These are phyloP conservation scores for Suhomyces yuchorum DNA, from an alignment of 1,139 yeast genomes.

Conservation along the genomic window DNA sequence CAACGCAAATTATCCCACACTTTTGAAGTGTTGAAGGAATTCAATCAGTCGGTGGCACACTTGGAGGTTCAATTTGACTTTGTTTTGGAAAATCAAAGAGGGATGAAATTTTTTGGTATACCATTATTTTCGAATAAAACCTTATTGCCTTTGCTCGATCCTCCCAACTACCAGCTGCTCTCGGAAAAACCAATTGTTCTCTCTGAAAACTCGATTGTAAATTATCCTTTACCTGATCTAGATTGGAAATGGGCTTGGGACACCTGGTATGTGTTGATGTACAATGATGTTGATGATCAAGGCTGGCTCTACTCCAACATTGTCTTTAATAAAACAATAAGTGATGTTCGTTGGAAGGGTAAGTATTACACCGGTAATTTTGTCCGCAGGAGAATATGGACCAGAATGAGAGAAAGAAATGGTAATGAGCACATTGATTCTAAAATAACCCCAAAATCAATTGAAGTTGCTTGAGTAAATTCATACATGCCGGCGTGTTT, in stretches of 20 bases:
- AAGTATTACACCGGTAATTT: slow-evolving; percentile 54
- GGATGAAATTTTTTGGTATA: slow-evolving; percentile 63
- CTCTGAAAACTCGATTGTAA: slow-evolving; percentile 33
- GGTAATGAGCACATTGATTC: neutral
- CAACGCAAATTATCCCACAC: slow-evolving; percentile 14
- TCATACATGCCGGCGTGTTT: neutral
- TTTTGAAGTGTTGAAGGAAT: slow-evolving; percentile 12
- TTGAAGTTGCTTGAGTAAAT: neutral
- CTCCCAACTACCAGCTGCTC: slow-evolving; percentile 48
- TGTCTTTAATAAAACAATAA: slow-evolving; percentile 47
- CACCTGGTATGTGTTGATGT: slow-evolving; percentile 72
- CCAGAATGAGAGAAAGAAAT: slow-evolving; percentile 37
- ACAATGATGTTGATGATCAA: slow-evolving; percentile 70
- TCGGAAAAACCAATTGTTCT: slow-evolving; percentile 31
- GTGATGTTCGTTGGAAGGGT: slow-evolving; percentile 60
- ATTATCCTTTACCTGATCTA: slow-evolving; percentile 64
- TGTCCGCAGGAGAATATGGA: slow-evolving; percentile 65
- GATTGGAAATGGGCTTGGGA: slow-evolving; percentile 76
- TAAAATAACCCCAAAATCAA: neutral
- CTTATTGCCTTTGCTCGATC: slow-evolving; percentile 61
- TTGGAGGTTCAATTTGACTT: slow-evolving; percentile 35
- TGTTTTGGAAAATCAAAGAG: slow-evolving; percentile 70
- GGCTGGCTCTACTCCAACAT: slow-evolving; percentile 71
- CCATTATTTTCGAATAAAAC: slow-evolving; percentile 60
- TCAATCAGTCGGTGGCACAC: slow-evolving; percentile 14